These are phyloP conservation scores for Plectosphaerella cucumerina DNA, from an alignment of 2,329 filamentous ascomycete species.

Conservation along the genomic window DNA sequence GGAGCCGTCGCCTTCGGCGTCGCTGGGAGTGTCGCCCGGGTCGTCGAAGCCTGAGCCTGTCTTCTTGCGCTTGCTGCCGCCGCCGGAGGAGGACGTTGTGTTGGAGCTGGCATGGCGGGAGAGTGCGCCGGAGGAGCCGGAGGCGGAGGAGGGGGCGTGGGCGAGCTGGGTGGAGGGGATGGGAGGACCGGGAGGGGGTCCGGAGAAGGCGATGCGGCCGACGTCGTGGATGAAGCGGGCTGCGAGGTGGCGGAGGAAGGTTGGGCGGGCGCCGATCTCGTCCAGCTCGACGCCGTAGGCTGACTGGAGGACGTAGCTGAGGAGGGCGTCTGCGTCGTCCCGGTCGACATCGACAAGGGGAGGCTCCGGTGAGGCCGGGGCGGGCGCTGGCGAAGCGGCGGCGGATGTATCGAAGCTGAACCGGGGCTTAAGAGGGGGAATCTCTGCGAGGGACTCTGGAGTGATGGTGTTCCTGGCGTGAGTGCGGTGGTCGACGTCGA, in stretches of 20 bases:
- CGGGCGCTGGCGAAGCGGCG: slow-evolving; percentile 11
- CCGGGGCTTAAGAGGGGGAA: slow-evolving; percentile 6
- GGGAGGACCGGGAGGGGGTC: slow-evolving; percentile 10
- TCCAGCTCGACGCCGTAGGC: slow-evolving; percentile 32
- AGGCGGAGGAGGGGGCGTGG: slow-evolving; percentile 25
- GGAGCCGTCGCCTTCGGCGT: slow-evolving; percentile 13
- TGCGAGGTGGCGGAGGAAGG: slow-evolving; percentile 24
- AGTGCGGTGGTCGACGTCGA: too few relatives aligned
- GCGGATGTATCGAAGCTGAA: slow-evolving; percentile 12
- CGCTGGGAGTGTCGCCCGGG: slow-evolving; percentile 28
- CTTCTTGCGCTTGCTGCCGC: slow-evolving; percentile 31
- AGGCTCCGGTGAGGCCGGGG: slow-evolving; percentile 11
- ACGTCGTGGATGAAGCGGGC: slow-evolving; percentile 28
- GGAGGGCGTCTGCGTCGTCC: slow-evolving; percentile 22
- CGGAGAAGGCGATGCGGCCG: slow-evolving; percentile 20
- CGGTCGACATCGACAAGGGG: slow-evolving; percentile 1
- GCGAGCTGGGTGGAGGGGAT: slow-evolving; percentile 22
- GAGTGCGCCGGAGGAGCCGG: slow-evolving; percentile 14
- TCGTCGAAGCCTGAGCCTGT: slow-evolving; percentile 14
- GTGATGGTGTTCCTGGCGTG: too few relatives aligned
- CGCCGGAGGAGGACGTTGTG: not conserved
- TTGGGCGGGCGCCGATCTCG: slow-evolving; percentile 22
- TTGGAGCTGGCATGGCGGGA: slow-evolving; percentile 13
- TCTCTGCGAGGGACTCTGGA: not conserved
- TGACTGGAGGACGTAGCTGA: slow-evolving; percentile 30